Conservation (phyloP, 2,329 filamentous ascomycete genomes). For the Diaporthe sp. region DNA sequence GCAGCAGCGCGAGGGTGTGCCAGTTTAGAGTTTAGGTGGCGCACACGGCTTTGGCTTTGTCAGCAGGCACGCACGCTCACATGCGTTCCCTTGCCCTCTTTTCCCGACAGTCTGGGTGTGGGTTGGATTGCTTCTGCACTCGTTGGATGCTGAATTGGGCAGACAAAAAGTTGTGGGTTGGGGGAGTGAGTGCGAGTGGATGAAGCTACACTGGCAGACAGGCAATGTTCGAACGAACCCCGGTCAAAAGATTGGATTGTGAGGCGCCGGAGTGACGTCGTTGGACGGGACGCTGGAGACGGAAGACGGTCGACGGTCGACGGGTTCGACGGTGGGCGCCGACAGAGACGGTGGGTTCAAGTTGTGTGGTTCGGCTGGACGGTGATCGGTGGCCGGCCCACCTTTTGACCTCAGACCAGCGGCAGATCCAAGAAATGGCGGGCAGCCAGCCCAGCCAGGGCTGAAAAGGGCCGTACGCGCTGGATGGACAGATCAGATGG, state of each 20-base stretch:
- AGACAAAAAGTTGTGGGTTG: slow-evolving; percentile 5
- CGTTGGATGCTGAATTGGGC: not conserved
- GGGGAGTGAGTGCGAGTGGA: not conserved
- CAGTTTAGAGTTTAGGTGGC: slow-evolving; percentile 1
- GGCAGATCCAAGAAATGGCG: not conserved
- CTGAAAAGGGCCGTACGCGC: not conserved
- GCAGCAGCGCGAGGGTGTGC: too few relatives aligned
- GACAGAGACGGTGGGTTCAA: not conserved
- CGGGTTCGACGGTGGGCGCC: not conserved
- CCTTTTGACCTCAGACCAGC: not conserved
- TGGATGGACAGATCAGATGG: too few relatives aligned
- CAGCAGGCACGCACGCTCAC: slow-evolving; percentile 6
- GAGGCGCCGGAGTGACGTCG: slow-evolving; percentile 20
- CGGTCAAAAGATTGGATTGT: slow-evolving; percentile 2
- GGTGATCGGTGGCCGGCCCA: not conserved
- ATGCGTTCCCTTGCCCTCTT: not conserved
- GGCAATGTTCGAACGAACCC: not conserved
- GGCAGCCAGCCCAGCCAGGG: not conserved
- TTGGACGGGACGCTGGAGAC: not conserved
- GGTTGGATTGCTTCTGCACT: not conserved
- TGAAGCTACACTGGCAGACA: not conserved
- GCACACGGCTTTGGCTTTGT: slow-evolving; percentile 17
- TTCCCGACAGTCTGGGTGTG: not conserved
- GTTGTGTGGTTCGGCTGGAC: not conserved
- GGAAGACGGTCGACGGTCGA: not conserved